Conservation (phyloP, 441 rosid species). For the Hypseocharis bilobata region DNA sequence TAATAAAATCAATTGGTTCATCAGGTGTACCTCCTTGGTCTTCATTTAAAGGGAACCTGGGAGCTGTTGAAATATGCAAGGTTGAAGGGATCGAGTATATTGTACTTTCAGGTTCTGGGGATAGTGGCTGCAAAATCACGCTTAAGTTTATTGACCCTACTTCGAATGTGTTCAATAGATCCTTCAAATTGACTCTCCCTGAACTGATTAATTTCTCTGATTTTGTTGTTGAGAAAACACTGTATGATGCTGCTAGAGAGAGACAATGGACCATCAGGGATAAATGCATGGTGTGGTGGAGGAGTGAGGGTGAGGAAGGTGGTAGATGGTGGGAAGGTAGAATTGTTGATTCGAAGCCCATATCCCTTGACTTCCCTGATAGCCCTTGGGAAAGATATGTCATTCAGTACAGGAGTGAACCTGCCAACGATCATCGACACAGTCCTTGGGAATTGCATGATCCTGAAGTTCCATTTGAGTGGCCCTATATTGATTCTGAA, state of each 20-base stretch:
- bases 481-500: conserved; percentile 37
- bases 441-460: conserved; percentile 73
- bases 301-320: conserved; percentile 37
- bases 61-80: conserved; percentile 55
- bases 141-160: conserved; percentile 46
- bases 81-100: conserved; percentile 49
- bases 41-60: conserved; percentile 35
- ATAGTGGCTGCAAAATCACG: conserved; percentile 63
- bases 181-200: conserved; percentile 49
- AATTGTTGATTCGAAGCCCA: conserved; percentile 37
- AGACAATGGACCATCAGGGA: conserved; percentile 48
- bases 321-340: conserved; percentile 69
- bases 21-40: conserved; percentile 42
- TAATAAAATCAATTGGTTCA: conserved; percentile 26
- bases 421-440: conserved; percentile 33
- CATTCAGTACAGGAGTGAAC: conserved; percentile 35
- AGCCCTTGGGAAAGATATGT: conserved; percentile 69
- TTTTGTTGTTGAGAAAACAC: conserved; percentile 59
- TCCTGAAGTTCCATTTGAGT: conserved; percentile 37
- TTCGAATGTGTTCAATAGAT: conserved; percentile 35
- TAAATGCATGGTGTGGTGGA: conserved; percentile 67
- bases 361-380: conserved; percentile 48
- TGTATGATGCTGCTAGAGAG: conserved; percentile 48
- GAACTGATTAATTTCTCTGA: conserved; percentile 52
- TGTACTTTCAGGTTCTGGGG: conserved; percentile 62